Base-by-base conservation (phyloP, 495 filamentous ascomycete species). In the Podospora sp. region DNA sequence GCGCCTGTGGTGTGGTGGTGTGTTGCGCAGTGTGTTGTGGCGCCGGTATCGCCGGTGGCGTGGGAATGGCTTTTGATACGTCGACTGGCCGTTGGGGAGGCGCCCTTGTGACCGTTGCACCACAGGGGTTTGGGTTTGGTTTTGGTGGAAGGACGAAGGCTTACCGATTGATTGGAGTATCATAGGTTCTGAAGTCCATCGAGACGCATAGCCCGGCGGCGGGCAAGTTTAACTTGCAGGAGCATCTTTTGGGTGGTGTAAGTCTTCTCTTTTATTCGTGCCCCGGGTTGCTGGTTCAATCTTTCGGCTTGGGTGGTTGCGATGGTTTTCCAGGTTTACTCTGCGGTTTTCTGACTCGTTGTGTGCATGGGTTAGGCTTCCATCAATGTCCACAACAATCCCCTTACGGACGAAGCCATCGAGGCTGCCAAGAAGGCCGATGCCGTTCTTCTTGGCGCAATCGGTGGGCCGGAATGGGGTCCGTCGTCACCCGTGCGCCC, bases 401-500 rank as follows among this genome's bases (percentile, higher is more conserved):
- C 95, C 20, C 83, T 98, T 63, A 95, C 94, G 51, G 91, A 94
- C 66, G 87, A 89, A 69, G 93, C 95, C 68, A 89, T 99, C 68
- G 78, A 79, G 9, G 94, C 93, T 14, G 94, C 94, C 68, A 96
- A 96, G 82, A 81, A 85, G 53, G 94, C 96, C 61, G 93, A 98
- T 77, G 95, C 94, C 35, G 89, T 98, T 62, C 86, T 99, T 64
- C 87, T 99, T 35, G 95, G 95, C 63, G 95, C 95, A 66, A 96
- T 99, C 73, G 95, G 95, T 71, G 95, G 95, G 50, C 95, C 95
- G 12, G 90, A 99, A 94, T 99, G 96, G 92, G 95, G 95, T 64
- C 72, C 76, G 26, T 93, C 91, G 4, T 92, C 92, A 68, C 76
- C 86, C 61, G 90, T 98, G 66, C 91, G 95, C 58, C 95, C 95